Base-by-base conservation (phyloP, 1,139 yeast genomes). In the Lodderomyces oxycetoniae region DNA sequence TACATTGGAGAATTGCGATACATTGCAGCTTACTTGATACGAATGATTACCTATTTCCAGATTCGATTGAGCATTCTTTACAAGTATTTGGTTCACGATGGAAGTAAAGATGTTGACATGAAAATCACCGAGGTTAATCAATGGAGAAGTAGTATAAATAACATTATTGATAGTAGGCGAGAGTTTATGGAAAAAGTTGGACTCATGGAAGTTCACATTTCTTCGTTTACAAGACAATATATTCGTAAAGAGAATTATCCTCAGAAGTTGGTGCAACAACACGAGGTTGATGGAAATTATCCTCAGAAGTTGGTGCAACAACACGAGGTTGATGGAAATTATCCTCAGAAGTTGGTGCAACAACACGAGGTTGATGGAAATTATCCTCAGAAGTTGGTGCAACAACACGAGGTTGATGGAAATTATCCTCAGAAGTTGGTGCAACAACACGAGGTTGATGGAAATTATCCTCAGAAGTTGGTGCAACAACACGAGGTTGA, bases 221-320 rank as follows among this genome's bases (percentile, higher is more conserved):
- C 39, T 10, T 39, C 49, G n/a, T 64, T 66, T 42, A 37, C 45
- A 22, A 44, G 42, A 5, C 59, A 66, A 3, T 32, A 41, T 19
- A 59, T 65, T 9, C 38, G 42, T 30, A 46, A 53, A 3, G 41
- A 45, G 17, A 63, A 65, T 42, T 64, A 58, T 38, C 70, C 70
- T 1, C 20, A 27, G 17, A 27, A 10, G 19, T 12, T 14, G 5
- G n/a, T 17, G 14, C n/a, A n/a, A n/a, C 28, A 28, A 16, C 17
- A 27, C 20, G 30, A 27, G 19, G 5, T 27, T n/a, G 48, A 44
- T 13, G 14, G 9, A 10, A 20, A 32, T 20, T 14, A 30, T 21
- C 36, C 6, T n/a, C n/a, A n/a, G n/a, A n/a, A n/a, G n/a, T n/a
- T n/a, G n/a, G n/a, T n/a, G n/a, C n/a, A n/a, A n/a, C 28, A 28